Evolutionary conservation across 345 rosid species (phyloP), one percentile per base, ranked within the genome.

Genomic region (Eucalyptus lansdowneana): DNA sequence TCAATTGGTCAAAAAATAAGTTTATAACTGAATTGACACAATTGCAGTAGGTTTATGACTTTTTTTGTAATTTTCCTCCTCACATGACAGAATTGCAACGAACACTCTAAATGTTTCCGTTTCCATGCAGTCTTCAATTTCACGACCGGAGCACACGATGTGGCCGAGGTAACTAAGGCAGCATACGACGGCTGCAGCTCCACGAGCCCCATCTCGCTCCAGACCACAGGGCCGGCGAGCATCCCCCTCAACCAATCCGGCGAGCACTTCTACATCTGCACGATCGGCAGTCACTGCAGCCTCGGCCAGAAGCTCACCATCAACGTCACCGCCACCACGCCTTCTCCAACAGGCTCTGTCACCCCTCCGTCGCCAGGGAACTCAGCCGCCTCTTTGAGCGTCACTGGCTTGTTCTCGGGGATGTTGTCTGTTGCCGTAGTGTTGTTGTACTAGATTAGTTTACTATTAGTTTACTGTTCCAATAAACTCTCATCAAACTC

Each of bases 231-330:
- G 11, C 92, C 94, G 11, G 90, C 94, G 45, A 92, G 67, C 88
- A 87, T 94, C 56, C n/a, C 90, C 50, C 91, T 94, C n/a, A 87
- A 87, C 67, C 89, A 91, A 10, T 50, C 92, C 6, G 94, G 96
- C n/a, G 89, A 91, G 69, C 94, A 90, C 69, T 94, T 69, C 89
- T 94, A 67, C 90, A 91, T 90, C 11, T 93, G 94, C 90, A 90
- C 91, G 11, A 7, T 86, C 69, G 22, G n/a, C 65, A 88, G 89
- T 24, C 95, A 94, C 72, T 94, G 94, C 92, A 56, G 86, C 45
- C 5, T 58, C 2, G 93, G 93, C 87, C 96, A 94, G 88, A 92
- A 93, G 89, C 93, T 95, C 5, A 22, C 94, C 86, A 69, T 95
- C 86, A 76, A 90, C 69, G 86, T 89, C 14, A 10, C 88, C 42